Evolutionary conservation across 805 yeast species (phyloP).

Genomic region (Lipomyces mesembrius): DNA sequence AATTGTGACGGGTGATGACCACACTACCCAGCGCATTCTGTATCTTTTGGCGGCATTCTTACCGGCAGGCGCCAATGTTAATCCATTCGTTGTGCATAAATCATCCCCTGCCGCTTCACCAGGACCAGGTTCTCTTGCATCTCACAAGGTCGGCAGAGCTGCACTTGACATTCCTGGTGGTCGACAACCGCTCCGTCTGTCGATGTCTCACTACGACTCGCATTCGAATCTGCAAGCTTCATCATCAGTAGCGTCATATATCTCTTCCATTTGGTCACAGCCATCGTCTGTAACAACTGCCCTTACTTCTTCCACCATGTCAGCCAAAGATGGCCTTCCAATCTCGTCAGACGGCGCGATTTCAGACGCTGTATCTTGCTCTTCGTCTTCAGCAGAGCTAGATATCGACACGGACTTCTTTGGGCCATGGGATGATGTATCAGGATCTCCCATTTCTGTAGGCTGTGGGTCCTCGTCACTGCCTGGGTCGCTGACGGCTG

Average conservation of each 20-base stretch:
- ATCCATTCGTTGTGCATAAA: background rate
- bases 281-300: conserved; percentile 1
- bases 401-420: conserved; percentile 7
- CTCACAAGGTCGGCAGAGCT: background rate
- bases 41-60: conserved; percentile 13
- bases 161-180: background rate
- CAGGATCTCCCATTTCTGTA: background rate
- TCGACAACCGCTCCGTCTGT: background rate
- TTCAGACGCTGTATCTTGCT: background rate
- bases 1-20: conserved; percentile 1
- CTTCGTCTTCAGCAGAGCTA: background rate
- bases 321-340: background rate
- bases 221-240: background rate
- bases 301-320: conserved; percentile 1
- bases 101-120: background rate
- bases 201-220: background rate
- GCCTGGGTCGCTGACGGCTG: background rate
- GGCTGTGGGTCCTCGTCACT: background rate
- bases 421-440: conserved; percentile 15
- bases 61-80: background rate
- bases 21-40: background rate
- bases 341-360: background rate
- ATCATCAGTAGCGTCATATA: conserved; percentile 11
- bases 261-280: conserved; percentile 11
- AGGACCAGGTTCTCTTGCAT: background rate